Evolutionary conservation across 2,329 filamentous ascomycete species (phyloP).

Genomic region (Albophoma yamanashiensis): DNA sequence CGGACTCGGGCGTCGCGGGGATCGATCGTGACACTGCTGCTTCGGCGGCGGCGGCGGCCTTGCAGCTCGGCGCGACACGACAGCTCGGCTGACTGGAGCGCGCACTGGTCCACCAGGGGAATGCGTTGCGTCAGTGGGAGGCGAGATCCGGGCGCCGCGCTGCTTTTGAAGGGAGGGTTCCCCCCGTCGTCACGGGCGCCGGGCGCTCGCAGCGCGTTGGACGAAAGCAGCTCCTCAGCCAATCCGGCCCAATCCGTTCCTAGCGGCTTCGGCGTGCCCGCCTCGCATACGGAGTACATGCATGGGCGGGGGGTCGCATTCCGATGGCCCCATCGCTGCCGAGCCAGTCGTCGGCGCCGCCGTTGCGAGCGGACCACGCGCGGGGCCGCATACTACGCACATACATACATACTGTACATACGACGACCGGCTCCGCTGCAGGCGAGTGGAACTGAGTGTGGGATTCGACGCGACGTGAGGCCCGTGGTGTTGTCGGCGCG

Average conservation of each 20-base stretch:
- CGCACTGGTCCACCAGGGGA: background rate
- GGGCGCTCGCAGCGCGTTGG: background rate
- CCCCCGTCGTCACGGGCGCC: background rate
- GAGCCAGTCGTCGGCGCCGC: background rate
- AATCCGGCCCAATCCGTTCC: background rate
- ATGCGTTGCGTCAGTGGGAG: background rate
- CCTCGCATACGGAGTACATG: background rate
- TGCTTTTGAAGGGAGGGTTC: background rate
- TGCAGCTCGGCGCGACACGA: too few species aligned
- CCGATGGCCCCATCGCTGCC: background rate
- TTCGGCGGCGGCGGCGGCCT: background rate
- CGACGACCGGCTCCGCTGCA: background rate
- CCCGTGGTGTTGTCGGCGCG: background rate
- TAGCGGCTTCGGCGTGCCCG: background rate
- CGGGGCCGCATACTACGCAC: background rate
- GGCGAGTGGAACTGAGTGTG: background rate
- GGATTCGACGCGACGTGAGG: background rate
- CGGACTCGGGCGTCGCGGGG: background rate
- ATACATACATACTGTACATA: too few species aligned
- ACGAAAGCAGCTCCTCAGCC: background rate
- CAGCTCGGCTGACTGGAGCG: background rate
- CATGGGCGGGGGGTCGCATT: background rate
- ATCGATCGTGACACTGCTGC: background rate
- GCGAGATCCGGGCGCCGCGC: background rate
- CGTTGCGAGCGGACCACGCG: background rate